phyloP scores from a whole-genome alignment of 1,284 basidiomycete genomes.

The Dichomitus squalens region DNA sequence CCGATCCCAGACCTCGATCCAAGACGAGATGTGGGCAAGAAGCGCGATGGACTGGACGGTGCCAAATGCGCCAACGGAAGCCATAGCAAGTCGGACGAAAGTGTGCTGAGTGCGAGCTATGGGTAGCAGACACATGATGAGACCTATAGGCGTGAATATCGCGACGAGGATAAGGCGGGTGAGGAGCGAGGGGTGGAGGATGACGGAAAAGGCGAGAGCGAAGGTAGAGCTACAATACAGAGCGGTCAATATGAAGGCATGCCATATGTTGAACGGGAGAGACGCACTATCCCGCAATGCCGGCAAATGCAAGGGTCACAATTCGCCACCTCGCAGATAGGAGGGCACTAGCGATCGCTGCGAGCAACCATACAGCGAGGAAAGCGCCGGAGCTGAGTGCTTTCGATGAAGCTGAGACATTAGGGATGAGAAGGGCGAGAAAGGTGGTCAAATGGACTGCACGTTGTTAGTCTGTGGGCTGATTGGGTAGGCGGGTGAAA shows the following conservation, averaged over 20 bases:
- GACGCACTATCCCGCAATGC: slow-evolving; percentile 55
- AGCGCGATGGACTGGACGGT: slow-evolving; percentile 55
- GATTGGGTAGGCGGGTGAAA: slow-evolving; percentile 4
- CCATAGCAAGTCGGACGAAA: slow-evolving; percentile 50
- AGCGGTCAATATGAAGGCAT: not conserved
- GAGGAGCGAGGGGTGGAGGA: slow-evolving; percentile 61
- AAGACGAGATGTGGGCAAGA: slow-evolving; percentile 49
- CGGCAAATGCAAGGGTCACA: slow-evolving; percentile 46
- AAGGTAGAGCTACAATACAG: slow-evolving; percentile 42
- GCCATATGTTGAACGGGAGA: not conserved
- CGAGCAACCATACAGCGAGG: slow-evolving; percentile 59
- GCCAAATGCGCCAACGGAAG: slow-evolving; percentile 61
- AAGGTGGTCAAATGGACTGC: slow-evolving; percentile 64
- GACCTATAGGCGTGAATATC: slow-evolving; percentile 44
- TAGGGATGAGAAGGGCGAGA: slow-evolving; percentile 58
- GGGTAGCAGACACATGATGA: slow-evolving; percentile 48
- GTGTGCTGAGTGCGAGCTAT: slow-evolving; percentile 47
- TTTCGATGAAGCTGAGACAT: slow-evolving; percentile 42
- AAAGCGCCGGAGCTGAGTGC: slow-evolving; percentile 52
- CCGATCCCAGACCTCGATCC: slow-evolving; percentile 65
- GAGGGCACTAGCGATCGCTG: slow-evolving; percentile 45
- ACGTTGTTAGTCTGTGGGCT: not conserved
- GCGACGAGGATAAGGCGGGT: slow-evolving; percentile 53
- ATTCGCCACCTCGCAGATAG: slow-evolving; percentile 54
- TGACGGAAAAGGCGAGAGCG: slow-evolving; percentile 53